phyloP scores from a whole-genome alignment of 805 yeast species.

The Metschnikowia cerradonensis region DNA sequence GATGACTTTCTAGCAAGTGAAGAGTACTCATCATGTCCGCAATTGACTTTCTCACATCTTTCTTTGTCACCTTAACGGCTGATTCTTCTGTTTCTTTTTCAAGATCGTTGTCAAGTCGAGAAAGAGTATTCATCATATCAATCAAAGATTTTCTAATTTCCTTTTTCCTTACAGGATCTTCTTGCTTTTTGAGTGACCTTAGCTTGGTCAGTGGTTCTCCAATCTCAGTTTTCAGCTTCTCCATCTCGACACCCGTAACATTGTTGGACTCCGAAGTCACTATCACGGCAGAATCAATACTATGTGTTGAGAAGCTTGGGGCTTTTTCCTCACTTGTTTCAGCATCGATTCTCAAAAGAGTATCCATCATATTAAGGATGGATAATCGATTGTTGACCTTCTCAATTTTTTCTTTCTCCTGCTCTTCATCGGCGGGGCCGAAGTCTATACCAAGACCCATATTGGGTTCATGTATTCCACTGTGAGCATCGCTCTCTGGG shows the following conservation, averaged over 20 bases:
- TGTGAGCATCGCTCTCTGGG: not conserved
- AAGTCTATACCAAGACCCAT: conserved; percentile 4
- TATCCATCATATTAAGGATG: conserved; percentile 4
- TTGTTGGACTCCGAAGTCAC: not conserved
- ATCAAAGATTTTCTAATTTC: conserved; percentile 5
- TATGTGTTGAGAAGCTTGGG: not conserved
- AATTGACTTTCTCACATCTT: conserved; percentile 22
- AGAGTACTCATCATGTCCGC: conserved; percentile 29
- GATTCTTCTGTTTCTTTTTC: conserved; percentile 7
- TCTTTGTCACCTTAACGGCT: conserved; percentile 12
- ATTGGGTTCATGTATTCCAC: not conserved
- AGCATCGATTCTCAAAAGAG: conserved; percentile 2
- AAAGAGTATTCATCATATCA: conserved; percentile 7
- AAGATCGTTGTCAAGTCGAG: not conserved
- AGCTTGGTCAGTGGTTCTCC: not conserved
- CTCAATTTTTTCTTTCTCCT: not conserved
- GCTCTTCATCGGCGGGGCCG: not conserved
- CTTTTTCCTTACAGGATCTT: not conserved
- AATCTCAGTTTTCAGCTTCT: not conserved
- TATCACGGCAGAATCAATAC: not conserved
- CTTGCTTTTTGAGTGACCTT: not conserved
- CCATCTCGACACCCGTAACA: not conserved
- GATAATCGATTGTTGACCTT: not conserved
- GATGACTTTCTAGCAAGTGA: conserved; percentile 16
- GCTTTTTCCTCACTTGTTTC: not conserved